A percentile compares a stretch with the other conserved stretches of the same genome.
Conservation (phyloP, 192 early-diverging fungal genomes). For the Dimargaris cristalligena region DNA sequence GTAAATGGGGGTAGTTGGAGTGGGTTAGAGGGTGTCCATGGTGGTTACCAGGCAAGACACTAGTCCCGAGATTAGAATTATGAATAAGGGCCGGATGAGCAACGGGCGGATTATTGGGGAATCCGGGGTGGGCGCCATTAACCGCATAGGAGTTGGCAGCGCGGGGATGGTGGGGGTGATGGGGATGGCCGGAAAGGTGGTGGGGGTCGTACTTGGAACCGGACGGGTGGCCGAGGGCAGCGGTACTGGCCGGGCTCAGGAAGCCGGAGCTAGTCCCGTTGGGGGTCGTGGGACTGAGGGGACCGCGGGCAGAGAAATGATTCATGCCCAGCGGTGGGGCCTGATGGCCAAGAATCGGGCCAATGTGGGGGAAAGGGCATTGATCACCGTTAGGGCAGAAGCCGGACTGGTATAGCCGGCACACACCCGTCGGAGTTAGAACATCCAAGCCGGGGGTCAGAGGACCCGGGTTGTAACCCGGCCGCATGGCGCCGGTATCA, state of each 20-base stretch:
- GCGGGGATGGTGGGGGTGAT: conserved; percentile 21
- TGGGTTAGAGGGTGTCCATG: too few species aligned
- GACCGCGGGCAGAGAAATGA: background rate
- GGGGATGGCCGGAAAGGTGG: conserved; percentile 14
- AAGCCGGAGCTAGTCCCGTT: background rate
- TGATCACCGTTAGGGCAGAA: conserved; percentile 27
- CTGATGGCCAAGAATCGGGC: conserved; percentile 12
- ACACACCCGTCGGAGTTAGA: conserved; percentile 3
- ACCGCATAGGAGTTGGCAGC: conserved; percentile 16
- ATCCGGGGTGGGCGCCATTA: background rate
- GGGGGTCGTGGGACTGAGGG: conserved; percentile 4
- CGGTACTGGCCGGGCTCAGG: too few species aligned
- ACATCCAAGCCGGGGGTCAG: background rate
- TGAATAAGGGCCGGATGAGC: too few species aligned
- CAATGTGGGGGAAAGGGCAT: conserved; percentile 31
- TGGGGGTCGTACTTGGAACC: background rate
- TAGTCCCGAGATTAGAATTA: too few species aligned
- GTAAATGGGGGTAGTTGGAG: too few species aligned
- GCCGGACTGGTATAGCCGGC: conserved; percentile 16
- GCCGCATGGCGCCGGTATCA: background rate
- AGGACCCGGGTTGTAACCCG: background rate
- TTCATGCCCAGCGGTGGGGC: background rate
- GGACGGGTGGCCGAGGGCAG: background rate
- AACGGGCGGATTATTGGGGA: too few species aligned
- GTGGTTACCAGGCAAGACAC: too few species aligned